Evolutionary conservation across 768 basidiomycete genomes (phyloP).

Genomic region (Fistulinella prunicolor): DNA sequence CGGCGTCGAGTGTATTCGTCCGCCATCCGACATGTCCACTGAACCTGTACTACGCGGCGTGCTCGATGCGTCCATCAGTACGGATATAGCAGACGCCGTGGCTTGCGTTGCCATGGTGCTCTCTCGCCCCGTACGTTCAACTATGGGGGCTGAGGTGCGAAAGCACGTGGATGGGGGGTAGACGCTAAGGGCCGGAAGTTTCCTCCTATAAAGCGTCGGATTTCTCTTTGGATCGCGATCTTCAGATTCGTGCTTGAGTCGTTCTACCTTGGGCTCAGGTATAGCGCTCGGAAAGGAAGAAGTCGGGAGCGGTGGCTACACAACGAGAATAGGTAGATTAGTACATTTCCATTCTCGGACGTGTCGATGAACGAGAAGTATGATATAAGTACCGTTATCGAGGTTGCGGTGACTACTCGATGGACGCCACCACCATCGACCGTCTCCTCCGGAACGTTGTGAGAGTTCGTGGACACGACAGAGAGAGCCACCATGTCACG

Average conservation of each 20-base stretch:
- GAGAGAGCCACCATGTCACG: not conserved
- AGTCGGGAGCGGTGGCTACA: slow-evolving; percentile 22
- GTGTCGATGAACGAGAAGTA: slow-evolving; percentile 12
- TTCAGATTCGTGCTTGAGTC: slow-evolving; percentile 11
- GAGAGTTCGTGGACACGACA: slow-evolving; percentile 4
- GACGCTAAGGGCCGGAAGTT: slow-evolving; percentile 23
- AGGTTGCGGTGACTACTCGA: slow-evolving; percentile 26
- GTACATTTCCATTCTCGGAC: slow-evolving; percentile 15
- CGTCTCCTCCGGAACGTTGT: slow-evolving; percentile 14
- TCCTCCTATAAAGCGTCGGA: slow-evolving; percentile 13
- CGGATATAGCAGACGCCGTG: slow-evolving; percentile 20
- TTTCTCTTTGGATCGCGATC: slow-evolving; percentile 12
- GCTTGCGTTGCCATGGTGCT: slow-evolving; percentile 9
- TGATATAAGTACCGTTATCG: slow-evolving; percentile 30
- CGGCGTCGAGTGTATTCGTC: slow-evolving; percentile 17
- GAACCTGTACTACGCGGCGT: slow-evolving; percentile 21
- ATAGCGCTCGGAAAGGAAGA: slow-evolving; percentile 17
- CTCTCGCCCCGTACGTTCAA: slow-evolving; percentile 3
- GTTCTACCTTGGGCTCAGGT: slow-evolving; percentile 6
- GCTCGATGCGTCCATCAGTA: slow-evolving; percentile 20
- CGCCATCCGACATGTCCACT: slow-evolving; percentile 14
- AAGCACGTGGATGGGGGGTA: slow-evolving; percentile 9
- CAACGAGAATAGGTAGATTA: slow-evolving; percentile 17
- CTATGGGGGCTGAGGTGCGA: slow-evolving; percentile 12
- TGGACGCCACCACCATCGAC: slow-evolving; percentile 16